Evolutionary conservation across 306 rosid genomes (phyloP).

Genomic region (Luffa acutangula): DNA sequence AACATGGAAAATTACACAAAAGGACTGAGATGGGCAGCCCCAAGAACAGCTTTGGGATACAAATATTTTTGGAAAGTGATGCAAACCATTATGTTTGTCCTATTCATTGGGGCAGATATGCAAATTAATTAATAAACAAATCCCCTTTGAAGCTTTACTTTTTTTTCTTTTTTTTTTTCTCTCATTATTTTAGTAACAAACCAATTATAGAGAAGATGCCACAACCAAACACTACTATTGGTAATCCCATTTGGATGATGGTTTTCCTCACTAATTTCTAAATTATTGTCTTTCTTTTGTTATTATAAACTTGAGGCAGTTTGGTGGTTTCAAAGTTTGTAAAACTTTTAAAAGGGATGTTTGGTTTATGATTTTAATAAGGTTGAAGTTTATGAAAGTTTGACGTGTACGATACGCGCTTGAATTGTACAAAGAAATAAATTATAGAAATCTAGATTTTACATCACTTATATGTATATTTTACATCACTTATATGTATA

Average conservation of each 20-base stretch:
- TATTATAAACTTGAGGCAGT: neutral
- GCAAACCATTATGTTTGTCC: neutral
- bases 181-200: neutral
- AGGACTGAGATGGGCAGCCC: neutral
- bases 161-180: neutral
- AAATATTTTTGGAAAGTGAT: conserved; percentile 4
- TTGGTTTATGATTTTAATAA: neutral
- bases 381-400: neutral
- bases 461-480: too few relatives aligned
- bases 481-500: too few relatives aligned
- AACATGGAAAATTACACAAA: neutral
- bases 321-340: neutral
- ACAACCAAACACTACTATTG: conserved; percentile 10
- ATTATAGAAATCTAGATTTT: too few relatives aligned
- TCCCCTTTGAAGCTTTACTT: neutral
- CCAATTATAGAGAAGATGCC: conserved; percentile 22
- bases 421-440: neutral
- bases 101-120: neutral
- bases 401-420: neutral
- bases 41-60: conserved; percentile 4
- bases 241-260: conserved; percentile 13
- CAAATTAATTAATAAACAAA: neutral
- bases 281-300: neutral
- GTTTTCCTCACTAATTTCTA: conserved; percentile 4
- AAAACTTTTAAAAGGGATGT: neutral